phyloP scores from a whole-genome alignment of 441 rosid species.

The Erodium trifolium region DNA sequence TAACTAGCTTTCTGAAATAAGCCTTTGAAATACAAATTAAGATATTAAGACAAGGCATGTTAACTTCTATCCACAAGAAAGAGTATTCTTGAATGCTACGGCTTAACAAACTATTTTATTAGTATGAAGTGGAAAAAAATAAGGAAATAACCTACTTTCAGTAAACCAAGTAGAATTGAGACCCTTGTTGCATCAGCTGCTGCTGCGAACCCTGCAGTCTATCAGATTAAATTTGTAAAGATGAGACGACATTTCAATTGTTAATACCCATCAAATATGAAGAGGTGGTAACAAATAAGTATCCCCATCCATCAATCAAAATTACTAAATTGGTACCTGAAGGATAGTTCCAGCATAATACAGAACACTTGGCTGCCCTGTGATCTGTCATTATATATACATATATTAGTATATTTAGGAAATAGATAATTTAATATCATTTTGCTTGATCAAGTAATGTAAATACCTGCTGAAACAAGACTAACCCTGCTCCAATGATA shows the following conservation, averaged over 20 bases:
- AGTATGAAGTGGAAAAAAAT: conserved; percentile 10
- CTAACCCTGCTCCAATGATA: conserved; percentile 73
- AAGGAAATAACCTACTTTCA: conserved; percentile 48
- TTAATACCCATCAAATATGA: conserved; percentile 13
- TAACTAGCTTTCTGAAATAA: neutral
- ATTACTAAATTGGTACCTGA: conserved; percentile 39
- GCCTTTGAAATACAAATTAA: neutral
- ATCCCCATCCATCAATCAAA: conserved; percentile 5
- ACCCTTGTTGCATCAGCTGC: conserved; percentile 96
- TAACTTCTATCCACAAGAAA: neutral
- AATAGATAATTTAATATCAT: conserved; percentile 16
- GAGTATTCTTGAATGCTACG: neutral
- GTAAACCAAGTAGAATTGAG: conserved; percentile 75
- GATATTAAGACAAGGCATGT: neutral
- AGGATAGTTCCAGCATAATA: conserved; percentile 90
- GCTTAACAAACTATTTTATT: conserved; percentile 1
- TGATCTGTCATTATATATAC: conserved; percentile 48
- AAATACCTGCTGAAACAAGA: conserved; percentile 90
- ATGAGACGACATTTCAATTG: conserved; percentile 15
- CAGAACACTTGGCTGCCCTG: conserved; percentile 98
- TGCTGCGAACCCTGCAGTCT: conserved; percentile 96
- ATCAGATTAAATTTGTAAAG: conserved; percentile 27
- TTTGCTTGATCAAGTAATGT: conserved; percentile 13
- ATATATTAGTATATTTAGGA: conserved; percentile 12
- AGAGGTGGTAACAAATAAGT: conserved; percentile 5